Evolutionary conservation across 2,329 filamentous ascomycete genomes (phyloP).

Genomic region (Fusarium kyushuense): DNA sequence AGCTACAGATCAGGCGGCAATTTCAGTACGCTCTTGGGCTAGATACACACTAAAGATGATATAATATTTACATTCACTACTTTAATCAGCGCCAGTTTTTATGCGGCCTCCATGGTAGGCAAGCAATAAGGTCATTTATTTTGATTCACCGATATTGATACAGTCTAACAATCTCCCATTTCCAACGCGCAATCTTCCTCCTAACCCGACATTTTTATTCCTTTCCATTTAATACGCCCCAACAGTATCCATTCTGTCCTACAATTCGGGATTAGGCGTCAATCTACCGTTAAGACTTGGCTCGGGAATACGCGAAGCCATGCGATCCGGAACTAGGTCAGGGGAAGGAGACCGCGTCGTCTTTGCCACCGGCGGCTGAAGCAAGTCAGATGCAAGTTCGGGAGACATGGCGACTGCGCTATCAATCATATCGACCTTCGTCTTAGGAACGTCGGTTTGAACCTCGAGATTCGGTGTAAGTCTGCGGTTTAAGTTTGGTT

Average conservation of each 20-base stretch:
- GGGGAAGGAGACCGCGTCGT: slow-evolving; percentile 67
- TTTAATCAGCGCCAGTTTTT: not conserved
- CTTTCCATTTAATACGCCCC: slow-evolving; percentile 25
- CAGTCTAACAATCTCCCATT: slow-evolving; percentile 35
- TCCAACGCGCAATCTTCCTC: not conserved
- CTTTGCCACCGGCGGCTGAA: slow-evolving; percentile 65
- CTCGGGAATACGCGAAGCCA: slow-evolving; percentile 68
- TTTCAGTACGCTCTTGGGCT: not conserved
- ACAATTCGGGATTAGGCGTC: slow-evolving; percentile 63
- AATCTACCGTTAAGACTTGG: slow-evolving; percentile 59
- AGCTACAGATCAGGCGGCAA: not conserved
- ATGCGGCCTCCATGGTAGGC: not conserved
- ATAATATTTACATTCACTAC: not conserved
- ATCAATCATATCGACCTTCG: slow-evolving; percentile 59
- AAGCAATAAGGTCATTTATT: slow-evolving; percentile 9
- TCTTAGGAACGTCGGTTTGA: slow-evolving; percentile 60
- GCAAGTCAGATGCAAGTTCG: slow-evolving; percentile 65
- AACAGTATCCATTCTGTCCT: slow-evolving; percentile 50
- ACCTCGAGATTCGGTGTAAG: slow-evolving; percentile 64
- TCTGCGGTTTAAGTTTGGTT: slow-evolving; percentile 59
- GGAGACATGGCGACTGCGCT: slow-evolving; percentile 64
- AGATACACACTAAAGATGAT: not conserved
- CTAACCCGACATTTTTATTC: not conserved
- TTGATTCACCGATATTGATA: slow-evolving; percentile 23
- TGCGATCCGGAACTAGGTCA: slow-evolving; percentile 71